These are phyloP conservation scores for Nigrospora oryzae DNA, from an alignment of 2,329 filamentous ascomycete genomes.

Conservation along the genomic window DNA sequence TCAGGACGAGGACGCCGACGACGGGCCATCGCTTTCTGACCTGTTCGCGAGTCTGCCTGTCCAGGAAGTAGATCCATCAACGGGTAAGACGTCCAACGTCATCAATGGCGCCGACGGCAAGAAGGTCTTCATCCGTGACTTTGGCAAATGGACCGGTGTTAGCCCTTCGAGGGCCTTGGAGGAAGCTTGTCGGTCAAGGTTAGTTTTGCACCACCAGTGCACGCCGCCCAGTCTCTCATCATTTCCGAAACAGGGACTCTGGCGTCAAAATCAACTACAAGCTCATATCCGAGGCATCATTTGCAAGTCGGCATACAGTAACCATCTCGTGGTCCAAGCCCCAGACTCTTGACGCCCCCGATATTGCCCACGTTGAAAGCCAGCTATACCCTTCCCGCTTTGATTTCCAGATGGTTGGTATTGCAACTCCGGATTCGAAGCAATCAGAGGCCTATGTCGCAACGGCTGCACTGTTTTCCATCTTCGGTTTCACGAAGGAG, in stretches of 20 bases:
- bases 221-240: no score
- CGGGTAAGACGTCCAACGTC: conserved; percentile 49
- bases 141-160: conserved; percentile 74
- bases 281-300: conserved; percentile 63
- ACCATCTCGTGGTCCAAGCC: conserved; percentile 72
- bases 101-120: conserved; percentile 42
- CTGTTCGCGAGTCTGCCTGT: conserved; percentile 55
- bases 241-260: conserved; percentile 48
- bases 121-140: conserved; percentile 64
- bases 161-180: conserved; percentile 71
- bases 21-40: conserved; percentile 37
- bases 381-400: conserved; percentile 41
- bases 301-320: conserved; percentile 68
- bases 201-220: conserved; percentile 2
- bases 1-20: conserved; percentile 46
- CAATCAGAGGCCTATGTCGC: conserved; percentile 86
- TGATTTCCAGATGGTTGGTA: conserved; percentile 62
- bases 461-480: conserved; percentile 70
- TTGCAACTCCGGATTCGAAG: conserved; percentile 65
- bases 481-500: conserved; percentile 72
- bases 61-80: conserved; percentile 47
- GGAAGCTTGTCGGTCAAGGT: conserved; percentile 80
- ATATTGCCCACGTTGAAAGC: conserved; percentile 34
- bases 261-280: conserved; percentile 59
- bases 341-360: conserved; percentile 39